Percentiles rank a stretch among this genome's conserved stretches.
Conservation (phyloP, 345 rosid species). For the Euphorbia pulcherrima region DNA sequence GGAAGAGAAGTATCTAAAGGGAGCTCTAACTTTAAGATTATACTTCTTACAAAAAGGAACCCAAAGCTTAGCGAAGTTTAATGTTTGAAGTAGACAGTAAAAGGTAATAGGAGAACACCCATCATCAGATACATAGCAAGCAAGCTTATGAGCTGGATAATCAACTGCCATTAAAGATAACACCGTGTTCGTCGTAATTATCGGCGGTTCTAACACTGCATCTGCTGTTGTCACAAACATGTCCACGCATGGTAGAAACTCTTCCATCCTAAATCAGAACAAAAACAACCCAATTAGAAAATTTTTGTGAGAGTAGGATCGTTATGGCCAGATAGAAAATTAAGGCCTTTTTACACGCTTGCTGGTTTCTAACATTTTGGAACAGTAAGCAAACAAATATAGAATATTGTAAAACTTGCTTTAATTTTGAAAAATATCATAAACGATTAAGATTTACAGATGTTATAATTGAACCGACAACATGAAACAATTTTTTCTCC, state of each 20-base stretch:
- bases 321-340: no score
- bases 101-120: conserved; percentile 56
- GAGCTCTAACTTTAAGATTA: conserved; percentile 52
- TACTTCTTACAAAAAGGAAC: conserved; percentile 60
- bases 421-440: no score
- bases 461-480: no score
- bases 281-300: no score
- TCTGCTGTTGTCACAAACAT: conserved; percentile 56
- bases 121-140: conserved; percentile 56
- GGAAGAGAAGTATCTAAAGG: conserved; percentile 51
- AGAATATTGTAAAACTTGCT: no score
- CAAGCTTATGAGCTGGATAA: conserved; percentile 47
- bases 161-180: conserved; percentile 53
- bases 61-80: conserved; percentile 62
- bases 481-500: no score
- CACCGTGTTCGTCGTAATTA: conserved; percentile 46
- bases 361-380: no score
- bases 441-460: no score
- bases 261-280: conserved; percentile 25
- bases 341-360: no score
- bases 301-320: no score
- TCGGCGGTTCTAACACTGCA: conserved; percentile 42
- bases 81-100: conserved; percentile 56
- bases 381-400: no score
- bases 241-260: conserved; percentile 52